Percentiles rank a stretch among this genome's conserved stretches.
Conservation (phyloP, 148 eudicot species). For the Mesembryanthemum crystallinum region DNA sequence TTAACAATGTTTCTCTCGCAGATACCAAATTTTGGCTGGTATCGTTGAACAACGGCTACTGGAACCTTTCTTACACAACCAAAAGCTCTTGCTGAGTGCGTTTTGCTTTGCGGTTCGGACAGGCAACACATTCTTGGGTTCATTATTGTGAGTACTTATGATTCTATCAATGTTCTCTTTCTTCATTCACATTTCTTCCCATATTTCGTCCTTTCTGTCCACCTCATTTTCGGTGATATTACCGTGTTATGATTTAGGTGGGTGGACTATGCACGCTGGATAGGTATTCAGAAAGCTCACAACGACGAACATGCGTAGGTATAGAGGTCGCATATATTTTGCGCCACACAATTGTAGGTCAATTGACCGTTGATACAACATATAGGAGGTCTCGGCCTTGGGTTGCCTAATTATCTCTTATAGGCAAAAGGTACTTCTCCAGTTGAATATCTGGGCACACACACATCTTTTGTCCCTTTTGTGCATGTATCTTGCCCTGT, state of each 20-base stretch:
- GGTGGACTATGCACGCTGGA: constrained; percentile 91
- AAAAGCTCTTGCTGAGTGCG: constrained; percentile 75
- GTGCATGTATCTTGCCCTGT: background rate
- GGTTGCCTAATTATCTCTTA: background rate
- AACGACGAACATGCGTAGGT: constrained; percentile 35
- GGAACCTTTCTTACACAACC: constrained; percentile 78
- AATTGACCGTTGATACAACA: background rate
- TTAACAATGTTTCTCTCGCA: constrained; percentile 21
- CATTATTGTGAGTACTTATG: constrained; percentile 65
- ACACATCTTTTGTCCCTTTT: background rate
- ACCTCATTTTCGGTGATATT: background rate
- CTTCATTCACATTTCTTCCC: background rate
- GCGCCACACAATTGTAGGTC: constrained; percentile 8
- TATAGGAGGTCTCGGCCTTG: constrained; percentile 17
- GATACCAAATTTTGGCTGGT: constrained; percentile 88
- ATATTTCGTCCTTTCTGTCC: background rate
- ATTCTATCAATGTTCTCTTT: background rate
- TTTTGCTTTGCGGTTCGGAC: constrained; percentile 85
- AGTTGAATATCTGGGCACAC: background rate
- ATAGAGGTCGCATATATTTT: background rate
- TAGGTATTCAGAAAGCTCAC: constrained; percentile 67
- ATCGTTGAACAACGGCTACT: constrained; percentile 76
- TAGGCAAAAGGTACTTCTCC: background rate
- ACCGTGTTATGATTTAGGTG: constrained; percentile 47
- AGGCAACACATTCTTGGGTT: constrained; percentile 92